These are phyloP conservation scores for Pichia ethanolica DNA, from an alignment of 805 yeast species.

Conservation along the genomic window DNA sequence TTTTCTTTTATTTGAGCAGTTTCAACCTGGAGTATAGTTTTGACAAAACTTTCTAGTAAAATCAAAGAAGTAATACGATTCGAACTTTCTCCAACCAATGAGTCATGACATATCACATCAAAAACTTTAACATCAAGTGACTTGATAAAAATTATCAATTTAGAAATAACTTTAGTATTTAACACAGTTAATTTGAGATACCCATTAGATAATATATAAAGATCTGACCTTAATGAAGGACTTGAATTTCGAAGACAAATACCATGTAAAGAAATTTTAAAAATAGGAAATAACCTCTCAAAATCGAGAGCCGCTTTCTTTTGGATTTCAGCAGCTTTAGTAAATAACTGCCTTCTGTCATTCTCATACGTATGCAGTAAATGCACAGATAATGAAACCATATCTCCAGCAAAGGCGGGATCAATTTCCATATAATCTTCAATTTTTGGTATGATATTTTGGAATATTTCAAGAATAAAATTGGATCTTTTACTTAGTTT, in stretches of 20 bases:
- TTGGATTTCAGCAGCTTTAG: slow-evolving; percentile 25
- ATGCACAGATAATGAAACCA: slow-evolving; percentile 68
- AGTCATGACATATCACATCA: slow-evolving; percentile 65
- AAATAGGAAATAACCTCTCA: slow-evolving; percentile 55
- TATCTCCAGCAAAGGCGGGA: slow-evolving; percentile 60
- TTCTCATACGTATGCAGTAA: slow-evolving; percentile 56
- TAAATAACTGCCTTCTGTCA: slow-evolving; percentile 23
- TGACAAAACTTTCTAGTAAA: slow-evolving; percentile 47
- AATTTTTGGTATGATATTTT: slow-evolving; percentile 66
- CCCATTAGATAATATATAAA: slow-evolving; percentile 66
- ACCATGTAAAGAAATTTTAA: slow-evolving; percentile 69
- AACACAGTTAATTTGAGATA: slow-evolving; percentile 47
- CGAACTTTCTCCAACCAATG: slow-evolving; percentile 70
- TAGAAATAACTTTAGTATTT: slow-evolving; percentile 36
- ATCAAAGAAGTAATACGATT: slow-evolving; percentile 68
- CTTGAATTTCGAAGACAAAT: slow-evolving; percentile 64
- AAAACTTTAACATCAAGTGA: slow-evolving; percentile 55
- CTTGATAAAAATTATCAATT: slow-evolving; percentile 46
- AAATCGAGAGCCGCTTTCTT: slow-evolving; percentile 33
- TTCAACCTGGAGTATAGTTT: slow-evolving; percentile 40
- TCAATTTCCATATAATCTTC: slow-evolving; percentile 66
- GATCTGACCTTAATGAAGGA: slow-evolving; percentile 62
- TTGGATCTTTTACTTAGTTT: slow-evolving; percentile 39
- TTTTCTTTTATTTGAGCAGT: slow-evolving; percentile 45
- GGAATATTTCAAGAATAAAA: slow-evolving; percentile 71